These are phyloP conservation scores for Pleurozium schreberi DNA, from an alignment of 225 moss, liverwort and hornwort species.

Conservation along the genomic window DNA sequence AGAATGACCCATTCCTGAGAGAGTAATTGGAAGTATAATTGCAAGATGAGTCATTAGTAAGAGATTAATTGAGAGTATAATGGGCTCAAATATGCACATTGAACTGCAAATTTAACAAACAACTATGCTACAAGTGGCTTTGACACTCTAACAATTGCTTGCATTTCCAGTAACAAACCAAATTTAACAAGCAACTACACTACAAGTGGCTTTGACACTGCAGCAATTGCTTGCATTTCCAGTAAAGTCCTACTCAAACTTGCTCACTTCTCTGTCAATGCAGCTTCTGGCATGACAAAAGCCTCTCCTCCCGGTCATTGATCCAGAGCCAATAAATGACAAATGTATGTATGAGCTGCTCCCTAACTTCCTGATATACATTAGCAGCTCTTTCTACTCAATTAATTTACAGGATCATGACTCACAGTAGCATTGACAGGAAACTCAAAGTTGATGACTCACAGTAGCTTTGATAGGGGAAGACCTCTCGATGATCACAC, in stretches of 20 bases:
- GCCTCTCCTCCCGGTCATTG: no score
- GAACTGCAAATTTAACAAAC: neutral
- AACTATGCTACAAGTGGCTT: neutral
- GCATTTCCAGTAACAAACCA: neutral
- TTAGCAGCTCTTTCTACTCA: neutral
- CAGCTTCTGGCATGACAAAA: neutral
- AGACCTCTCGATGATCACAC: neutral
- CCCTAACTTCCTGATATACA: neutral
- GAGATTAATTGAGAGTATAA: neutral
- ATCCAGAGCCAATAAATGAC: neutral
- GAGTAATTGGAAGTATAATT: neutral
- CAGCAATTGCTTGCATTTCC: neutral
- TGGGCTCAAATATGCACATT: neutral
- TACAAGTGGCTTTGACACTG: neutral
- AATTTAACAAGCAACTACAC: neutral
- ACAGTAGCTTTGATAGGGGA: neutral
- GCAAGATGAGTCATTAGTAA: neutral
- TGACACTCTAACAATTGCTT: neutral
- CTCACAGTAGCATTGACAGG: neutral
- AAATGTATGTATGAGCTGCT: neutral
- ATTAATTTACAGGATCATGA: neutral
- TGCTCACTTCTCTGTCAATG: neutral
- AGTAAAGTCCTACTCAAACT: neutral
- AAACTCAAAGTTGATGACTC: neutral
- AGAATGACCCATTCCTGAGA: neutral